Evolutionary conservation across 345 rosid genomes (phyloP).

Genomic region (Brassica carinata): DNA sequence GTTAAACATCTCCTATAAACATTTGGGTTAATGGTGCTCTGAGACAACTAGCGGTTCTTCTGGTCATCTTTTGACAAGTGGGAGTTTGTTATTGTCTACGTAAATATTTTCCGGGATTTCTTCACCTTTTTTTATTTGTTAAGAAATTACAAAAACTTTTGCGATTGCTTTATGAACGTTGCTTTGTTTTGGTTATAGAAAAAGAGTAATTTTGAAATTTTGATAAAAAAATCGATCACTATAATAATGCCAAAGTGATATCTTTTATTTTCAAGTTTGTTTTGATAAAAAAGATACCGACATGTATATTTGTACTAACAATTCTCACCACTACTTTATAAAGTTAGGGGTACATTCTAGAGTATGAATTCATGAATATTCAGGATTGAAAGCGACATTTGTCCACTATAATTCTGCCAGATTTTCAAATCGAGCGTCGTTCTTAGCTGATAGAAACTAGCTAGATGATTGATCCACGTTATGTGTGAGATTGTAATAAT

Average conservation of each 20-base stretch:
- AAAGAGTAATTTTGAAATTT: neutral
- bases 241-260: neutral
- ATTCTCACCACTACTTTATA: slow-evolving; percentile 34
- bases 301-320: neutral
- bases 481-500: neutral
- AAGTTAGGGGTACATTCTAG: slow-evolving; percentile 29
- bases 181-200: neutral
- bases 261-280: neutral
- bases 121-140: neutral
- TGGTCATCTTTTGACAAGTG: slow-evolving; percentile 35
- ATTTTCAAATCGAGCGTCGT: neutral
- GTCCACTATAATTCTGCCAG: slow-evolving; percentile 25
- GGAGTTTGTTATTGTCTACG: slow-evolving; percentile 26
- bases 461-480: neutral
- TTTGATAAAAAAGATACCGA: slow-evolving; percentile 9
- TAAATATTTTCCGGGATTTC: slow-evolving; percentile 6
- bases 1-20: too few relatives aligned
- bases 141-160: neutral
- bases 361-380: neutral
- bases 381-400: slow-evolving; percentile 27
- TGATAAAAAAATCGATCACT: neutral
- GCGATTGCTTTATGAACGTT: neutral
- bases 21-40: too few relatives aligned
- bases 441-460: neutral
- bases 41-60: slow-evolving; percentile 15